Conservation (phyloP, 1,284 basidiomycete genomes). For the Sporisorium exsertum region DNA sequence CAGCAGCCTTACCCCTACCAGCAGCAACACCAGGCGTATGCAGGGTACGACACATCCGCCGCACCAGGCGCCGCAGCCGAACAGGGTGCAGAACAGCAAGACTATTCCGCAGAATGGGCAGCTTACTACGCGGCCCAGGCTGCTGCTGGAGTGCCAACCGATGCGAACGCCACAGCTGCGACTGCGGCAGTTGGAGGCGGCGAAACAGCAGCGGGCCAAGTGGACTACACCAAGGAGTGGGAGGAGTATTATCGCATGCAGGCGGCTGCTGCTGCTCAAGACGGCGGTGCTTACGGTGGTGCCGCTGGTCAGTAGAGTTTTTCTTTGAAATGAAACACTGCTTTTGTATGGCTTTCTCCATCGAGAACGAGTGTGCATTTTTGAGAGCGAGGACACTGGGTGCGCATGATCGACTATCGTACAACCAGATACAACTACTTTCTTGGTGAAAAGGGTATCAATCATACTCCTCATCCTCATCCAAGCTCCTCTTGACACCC, state of each 20-base stretch:
- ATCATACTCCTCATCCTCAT: slow-evolving; percentile 69
- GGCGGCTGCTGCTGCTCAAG: slow-evolving; percentile 45
- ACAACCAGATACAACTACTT: not conserved
- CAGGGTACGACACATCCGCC: slow-evolving; percentile 16
- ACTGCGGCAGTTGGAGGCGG: slow-evolving; percentile 19
- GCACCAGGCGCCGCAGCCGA: not conserved
- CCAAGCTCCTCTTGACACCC: slow-evolving; percentile 62
- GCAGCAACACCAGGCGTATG: slow-evolving; percentile 13
- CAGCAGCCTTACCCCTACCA: not conserved
- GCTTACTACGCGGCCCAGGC: slow-evolving; percentile 65
- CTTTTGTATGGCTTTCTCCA: too few species aligned
- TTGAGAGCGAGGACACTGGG: too few species aligned
- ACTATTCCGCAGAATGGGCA: slow-evolving; percentile 68
- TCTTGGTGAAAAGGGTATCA: slow-evolving; percentile 9
- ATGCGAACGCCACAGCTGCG: slow-evolving; percentile 19
- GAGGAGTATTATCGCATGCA: slow-evolving; percentile 64
- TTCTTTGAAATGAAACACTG: not conserved
- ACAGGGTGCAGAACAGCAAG: slow-evolving; percentile 36
- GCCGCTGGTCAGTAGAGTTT: slow-evolving; percentile 2
- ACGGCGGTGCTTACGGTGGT: slow-evolving; percentile 26
- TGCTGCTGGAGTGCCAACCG: slow-evolving; percentile 21
- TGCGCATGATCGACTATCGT: not conserved
- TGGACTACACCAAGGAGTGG: slow-evolving; percentile 68
- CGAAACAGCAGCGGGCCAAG: slow-evolving; percentile 10
- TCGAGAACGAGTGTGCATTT: too few species aligned